Base-by-base conservation (phyloP, 2,329 filamentous ascomycete species). In the Calonectria pseudoturangicola region DNA sequence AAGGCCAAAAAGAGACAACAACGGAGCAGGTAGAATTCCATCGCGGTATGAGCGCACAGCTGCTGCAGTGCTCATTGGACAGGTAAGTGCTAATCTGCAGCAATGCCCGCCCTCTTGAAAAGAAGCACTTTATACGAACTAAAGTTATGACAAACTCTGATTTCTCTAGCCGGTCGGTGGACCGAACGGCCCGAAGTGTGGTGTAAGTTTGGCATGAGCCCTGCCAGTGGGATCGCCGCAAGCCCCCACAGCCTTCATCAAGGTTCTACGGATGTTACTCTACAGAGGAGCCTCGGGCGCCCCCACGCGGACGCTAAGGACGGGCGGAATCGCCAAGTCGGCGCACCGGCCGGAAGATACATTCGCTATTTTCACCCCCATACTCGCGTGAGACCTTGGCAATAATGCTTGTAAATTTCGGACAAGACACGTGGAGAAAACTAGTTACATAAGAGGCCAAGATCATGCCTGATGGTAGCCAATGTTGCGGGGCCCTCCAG, bases 401-500 rank as follows among this genome's bases (percentile, higher is more conserved):
- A 47, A 21, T 4, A 43, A 43, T 43, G 41, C 41, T n/a, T 43
- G 41, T 18, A 43, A 43, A 43, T 43, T n/a, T 3, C 18, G 3
- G 15, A 15, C 13, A 51, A 30, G 28, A n/a, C 16, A 36, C n/a
- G 50, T 54, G 28, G 50, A 36, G 50, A 54, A 54, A 36, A 30
- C 48, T 9, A 30, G 48, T 16, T 6, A 30, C 48, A 51, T 2
- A 30, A 30, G 48, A 51, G 27, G 2, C 18, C 3, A 54, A 12
- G 28, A 6, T 33, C 50, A 54, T 33, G 50, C 16, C 50, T 2
- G 28, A 54, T 33, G 50, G 50, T 9, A 33, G 50, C 50, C 48
- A 54, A 54, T 54, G 33, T 54, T 54, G 27, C 50, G 50, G 50
- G 50, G 50, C 28, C 67, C 67, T 2, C 56, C 36, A 28, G 81